These are phyloP conservation scores for Akanthomyces lecanii DNA, from an alignment of 2,329 filamentous ascomycete genomes.

Conservation along the genomic window DNA sequence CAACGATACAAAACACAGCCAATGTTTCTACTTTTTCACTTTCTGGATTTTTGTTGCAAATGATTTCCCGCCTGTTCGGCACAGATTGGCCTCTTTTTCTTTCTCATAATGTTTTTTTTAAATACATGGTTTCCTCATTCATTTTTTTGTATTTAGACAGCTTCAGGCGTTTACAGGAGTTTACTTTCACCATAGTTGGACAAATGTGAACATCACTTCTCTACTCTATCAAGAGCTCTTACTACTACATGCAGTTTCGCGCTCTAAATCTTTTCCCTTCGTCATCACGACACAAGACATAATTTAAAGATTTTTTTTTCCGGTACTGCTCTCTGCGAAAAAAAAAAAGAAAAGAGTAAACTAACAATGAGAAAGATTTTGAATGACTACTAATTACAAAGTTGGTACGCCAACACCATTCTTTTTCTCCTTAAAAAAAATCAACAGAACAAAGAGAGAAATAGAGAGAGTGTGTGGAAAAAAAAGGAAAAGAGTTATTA, in stretches of 20 bases:
- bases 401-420: constrained; percentile 14
- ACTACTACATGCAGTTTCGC: too few relatives aligned
- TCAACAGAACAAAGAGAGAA: constrained; percentile 1
- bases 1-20: neutral
- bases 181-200: neutral
- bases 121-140: neutral
- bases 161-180: too few relatives aligned
- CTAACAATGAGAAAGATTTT: constrained; percentile 15
- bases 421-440: constrained; percentile 2
- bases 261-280: neutral
- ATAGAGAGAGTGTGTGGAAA: constrained; percentile 10
- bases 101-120: neutral
- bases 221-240: neutral
- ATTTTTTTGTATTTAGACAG: too few relatives aligned
- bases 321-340: neutral
- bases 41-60: neutral
- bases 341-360: constrained; percentile 13
- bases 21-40: neutral
- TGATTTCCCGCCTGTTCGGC: neutral
- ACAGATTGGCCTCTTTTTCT: neutral
- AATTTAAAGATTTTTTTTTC: neutral
- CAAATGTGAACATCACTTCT: neutral
- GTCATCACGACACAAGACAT: neutral
- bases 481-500: constrained; percentile 1
- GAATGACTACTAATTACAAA: constrained; percentile 11